These are phyloP conservation scores for Fusarium compactum DNA, from an alignment of 2,329 filamentous ascomycete species.

Conservation along the genomic window DNA sequence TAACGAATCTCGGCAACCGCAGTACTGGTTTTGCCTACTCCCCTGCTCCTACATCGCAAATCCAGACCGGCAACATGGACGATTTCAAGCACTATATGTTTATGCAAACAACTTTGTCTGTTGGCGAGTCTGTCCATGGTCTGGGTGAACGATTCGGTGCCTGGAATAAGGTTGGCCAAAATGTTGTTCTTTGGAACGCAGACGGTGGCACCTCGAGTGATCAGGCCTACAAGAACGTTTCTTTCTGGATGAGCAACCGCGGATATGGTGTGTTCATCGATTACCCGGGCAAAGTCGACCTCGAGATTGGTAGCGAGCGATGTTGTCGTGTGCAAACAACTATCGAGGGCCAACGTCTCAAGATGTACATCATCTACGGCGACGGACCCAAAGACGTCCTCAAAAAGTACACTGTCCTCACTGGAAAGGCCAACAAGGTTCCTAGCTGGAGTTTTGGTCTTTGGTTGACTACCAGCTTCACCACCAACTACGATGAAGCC, in stretches of 20 bases:
- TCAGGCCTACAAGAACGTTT: conserved; percentile 79
- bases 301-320: conserved; percentile 81
- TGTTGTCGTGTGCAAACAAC: conserved; percentile 77
- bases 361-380: conserved; percentile 81
- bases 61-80: conserved; percentile 52
- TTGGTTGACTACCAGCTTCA: conserved; percentile 83
- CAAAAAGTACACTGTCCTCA: conserved; percentile 74
- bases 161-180: conserved; percentile 81
- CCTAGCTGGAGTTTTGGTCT: conserved; percentile 82
- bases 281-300: conserved; percentile 74
- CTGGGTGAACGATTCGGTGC: conserved; percentile 82
- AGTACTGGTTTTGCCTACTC: conserved; percentile 56
- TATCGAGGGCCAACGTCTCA: conserved; percentile 75
- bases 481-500: conserved; percentile 76
- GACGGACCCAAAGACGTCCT: conserved; percentile 78
- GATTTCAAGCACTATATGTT: conserved; percentile 68
- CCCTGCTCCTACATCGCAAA: conserved; percentile 51
- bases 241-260: conserved; percentile 76
- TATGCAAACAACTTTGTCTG: conserved; percentile 65
- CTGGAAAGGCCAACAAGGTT: conserved; percentile 72
- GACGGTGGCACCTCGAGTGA: conserved; percentile 76
- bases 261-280: conserved; percentile 85
- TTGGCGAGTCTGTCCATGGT: conserved; percentile 77
- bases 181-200: conserved; percentile 72
- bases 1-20: conserved; percentile 55